Percentiles rank a stretch among this genome's conserved stretches.
Evolutionary conservation across 2,329 filamentous ascomycete genomes (phyloP).

Genomic region (Microascus cirrosus): DNA sequence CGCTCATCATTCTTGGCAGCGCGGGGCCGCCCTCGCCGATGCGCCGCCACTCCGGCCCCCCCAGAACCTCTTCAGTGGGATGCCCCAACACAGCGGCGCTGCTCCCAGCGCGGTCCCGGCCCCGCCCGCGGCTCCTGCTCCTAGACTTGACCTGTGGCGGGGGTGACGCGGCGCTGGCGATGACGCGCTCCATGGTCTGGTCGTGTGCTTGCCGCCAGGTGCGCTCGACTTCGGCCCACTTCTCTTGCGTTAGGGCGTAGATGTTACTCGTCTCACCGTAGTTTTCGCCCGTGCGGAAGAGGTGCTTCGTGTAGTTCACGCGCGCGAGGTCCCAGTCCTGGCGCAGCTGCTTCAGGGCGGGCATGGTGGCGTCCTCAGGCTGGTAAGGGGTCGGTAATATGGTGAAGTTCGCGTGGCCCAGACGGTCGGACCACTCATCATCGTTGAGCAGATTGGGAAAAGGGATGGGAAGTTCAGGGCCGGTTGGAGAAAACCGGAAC

Average conservation of each 20-base stretch:
- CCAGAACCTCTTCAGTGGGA: conserved; percentile 24
- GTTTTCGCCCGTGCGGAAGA: conserved; percentile 79
- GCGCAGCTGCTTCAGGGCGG: conserved; percentile 50
- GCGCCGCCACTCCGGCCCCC: conserved; percentile 28
- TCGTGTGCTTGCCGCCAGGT: conserved; percentile 65
- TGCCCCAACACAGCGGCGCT: conserved; percentile 19
- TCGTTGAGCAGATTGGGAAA: conserved; percentile 56
- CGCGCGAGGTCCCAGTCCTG: conserved; percentile 75
- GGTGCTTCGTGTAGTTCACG: conserved; percentile 79
- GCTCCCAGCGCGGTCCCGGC: conserved; percentile 28
- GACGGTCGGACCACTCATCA: conserved; percentile 72
- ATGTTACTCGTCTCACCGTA: conserved; percentile 85
- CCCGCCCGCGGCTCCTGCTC: conserved; percentile 25
- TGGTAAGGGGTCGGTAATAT: conserved; percentile 74
- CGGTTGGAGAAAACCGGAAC: conserved; percentile 52
- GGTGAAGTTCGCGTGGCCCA: conserved; percentile 90
- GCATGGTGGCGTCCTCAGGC: conserved; percentile 49
- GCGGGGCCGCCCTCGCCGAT: conserved; percentile 47
- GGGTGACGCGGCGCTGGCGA: conserved; percentile 17
- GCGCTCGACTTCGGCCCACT: conserved; percentile 73
- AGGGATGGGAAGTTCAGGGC: conserved; percentile 40
- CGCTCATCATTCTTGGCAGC: conserved; percentile 60
- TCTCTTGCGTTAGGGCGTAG: conserved; percentile 73
- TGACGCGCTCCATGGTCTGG: conserved; percentile 43
- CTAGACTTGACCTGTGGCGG: conserved; percentile 19